A percentile compares a stretch with the other conserved stretches of the same genome.
phyloP scores from a whole-genome alignment of 441 rosid genomes.

The Kokia cookei region DNA sequence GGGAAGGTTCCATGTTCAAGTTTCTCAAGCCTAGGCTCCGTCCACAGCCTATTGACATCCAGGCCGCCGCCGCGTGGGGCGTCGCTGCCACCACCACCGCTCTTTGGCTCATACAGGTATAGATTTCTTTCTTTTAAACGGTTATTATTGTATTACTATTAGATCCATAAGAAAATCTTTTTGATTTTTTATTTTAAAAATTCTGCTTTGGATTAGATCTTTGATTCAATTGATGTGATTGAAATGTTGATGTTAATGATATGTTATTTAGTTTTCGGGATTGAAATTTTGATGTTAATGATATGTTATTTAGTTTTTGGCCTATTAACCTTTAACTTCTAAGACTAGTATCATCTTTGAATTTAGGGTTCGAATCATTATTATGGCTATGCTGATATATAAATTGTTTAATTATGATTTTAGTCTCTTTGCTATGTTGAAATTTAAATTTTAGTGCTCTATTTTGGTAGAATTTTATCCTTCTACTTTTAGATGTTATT shows the following conservation, averaged over 20 bases:
- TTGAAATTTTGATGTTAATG: not conserved
- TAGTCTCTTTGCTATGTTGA: too few species aligned
- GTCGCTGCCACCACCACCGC: conserved; percentile 68
- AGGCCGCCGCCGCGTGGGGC: conserved; percentile 83
- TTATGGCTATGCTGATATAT: not conserved
- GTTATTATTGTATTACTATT: not conserved
- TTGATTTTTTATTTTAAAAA: not conserved
- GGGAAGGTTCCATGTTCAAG: conserved; percentile 35
- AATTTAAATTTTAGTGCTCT: too few species aligned
- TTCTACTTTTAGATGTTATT: too few species aligned
- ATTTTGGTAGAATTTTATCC: too few species aligned
- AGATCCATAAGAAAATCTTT: not conserved
- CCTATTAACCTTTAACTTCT: not conserved
- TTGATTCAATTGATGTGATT: not conserved
- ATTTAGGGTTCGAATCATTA: not conserved
- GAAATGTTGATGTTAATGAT: not conserved
- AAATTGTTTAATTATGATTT: too few species aligned
- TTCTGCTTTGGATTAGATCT: not conserved
- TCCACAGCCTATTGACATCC: conserved; percentile 49
- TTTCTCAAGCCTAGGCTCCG: conserved; percentile 41
- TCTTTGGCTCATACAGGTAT: conserved; percentile 62
- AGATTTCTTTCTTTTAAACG: not conserved
- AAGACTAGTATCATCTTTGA: not conserved
- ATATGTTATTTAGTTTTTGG: not conserved
- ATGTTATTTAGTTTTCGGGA: too few species aligned